Evolutionary conservation across 495 filamentous ascomycete genomes (phyloP).

Genomic region (Sordaria brevicollis): DNA sequence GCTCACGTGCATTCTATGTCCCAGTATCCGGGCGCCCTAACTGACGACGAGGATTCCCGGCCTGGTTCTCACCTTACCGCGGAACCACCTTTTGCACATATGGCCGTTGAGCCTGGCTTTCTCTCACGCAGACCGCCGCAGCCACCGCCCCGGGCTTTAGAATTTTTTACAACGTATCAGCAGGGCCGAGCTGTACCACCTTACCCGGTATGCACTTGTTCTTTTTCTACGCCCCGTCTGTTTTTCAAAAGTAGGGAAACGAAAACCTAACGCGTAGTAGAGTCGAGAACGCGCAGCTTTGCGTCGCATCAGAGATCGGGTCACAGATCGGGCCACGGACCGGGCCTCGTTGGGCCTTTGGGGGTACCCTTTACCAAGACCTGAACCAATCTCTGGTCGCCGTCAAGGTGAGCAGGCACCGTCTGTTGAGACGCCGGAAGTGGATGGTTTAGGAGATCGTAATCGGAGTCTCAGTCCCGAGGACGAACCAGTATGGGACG

Average conservation of each 20-base stretch:
- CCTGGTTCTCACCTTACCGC: background rate
- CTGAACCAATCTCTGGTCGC: background rate
- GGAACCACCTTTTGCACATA: background rate
- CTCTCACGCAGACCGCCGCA: background rate
- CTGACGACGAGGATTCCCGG: conserved; percentile 3
- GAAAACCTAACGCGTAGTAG: background rate
- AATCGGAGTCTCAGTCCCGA: conserved; percentile 73
- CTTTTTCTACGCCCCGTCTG: background rate
- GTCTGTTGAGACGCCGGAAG: background rate
- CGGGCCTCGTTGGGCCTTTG: background rate
- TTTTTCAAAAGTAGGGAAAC: no score
- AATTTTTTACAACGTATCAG: background rate
- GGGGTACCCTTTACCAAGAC: background rate
- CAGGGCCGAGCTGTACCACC: conserved; percentile 3
- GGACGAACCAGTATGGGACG: no score
- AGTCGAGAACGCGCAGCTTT: background rate
- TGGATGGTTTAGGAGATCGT: conserved; percentile 76
- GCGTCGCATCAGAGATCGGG: background rate
- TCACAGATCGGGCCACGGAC: background rate
- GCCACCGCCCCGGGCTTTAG: background rate
- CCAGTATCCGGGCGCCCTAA: conserved; percentile 5
- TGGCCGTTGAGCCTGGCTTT: conserved; percentile 13
- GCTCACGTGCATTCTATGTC: conserved; percentile 14
- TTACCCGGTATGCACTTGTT: conserved; percentile 6
- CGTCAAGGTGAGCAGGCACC: background rate